Evolutionary conservation across 2,329 filamentous ascomycete species (phyloP).

Genomic region (Phialophora chinensis): DNA sequence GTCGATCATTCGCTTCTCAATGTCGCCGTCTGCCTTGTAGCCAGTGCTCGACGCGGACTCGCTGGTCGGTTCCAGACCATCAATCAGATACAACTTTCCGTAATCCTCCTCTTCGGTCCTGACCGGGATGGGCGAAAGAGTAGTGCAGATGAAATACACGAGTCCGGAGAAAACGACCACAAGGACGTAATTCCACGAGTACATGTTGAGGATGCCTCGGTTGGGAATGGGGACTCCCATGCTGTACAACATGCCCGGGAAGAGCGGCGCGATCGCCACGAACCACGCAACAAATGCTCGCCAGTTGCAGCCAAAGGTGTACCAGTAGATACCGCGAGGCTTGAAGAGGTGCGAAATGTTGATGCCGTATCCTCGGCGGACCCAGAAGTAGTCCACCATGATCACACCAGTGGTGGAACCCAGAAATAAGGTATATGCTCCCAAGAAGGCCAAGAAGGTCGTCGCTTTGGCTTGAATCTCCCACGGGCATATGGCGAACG

Average conservation of each 20-base stretch:
- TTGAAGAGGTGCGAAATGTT: conserved; percentile 34
- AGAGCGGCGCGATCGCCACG: conserved; percentile 61
- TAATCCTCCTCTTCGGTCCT: conserved; percentile 18
- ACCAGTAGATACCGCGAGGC: conserved; percentile 32
- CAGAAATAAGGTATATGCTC: conserved; percentile 38
- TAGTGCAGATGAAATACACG: conserved; percentile 10
- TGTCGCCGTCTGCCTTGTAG: neutral
- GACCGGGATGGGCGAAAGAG: conserved; percentile 12
- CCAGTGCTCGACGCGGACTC: conserved; percentile 10
- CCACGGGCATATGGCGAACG: conserved; percentile 55
- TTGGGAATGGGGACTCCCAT: conserved; percentile 41
- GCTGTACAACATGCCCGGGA: conserved; percentile 58
- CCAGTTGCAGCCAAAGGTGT: conserved; percentile 60
- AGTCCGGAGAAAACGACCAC: conserved; percentile 23
- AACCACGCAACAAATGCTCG: conserved; percentile 65
- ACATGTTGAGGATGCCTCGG: conserved; percentile 59
- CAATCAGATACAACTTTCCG: conserved; percentile 17
- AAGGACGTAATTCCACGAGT: conserved; percentile 63
- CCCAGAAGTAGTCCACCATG: conserved; percentile 37
- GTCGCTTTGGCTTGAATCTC: conserved; percentile 52
- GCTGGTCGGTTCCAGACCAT: conserved; percentile 12
- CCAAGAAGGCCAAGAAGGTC: conserved; percentile 48
- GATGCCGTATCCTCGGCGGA: conserved; percentile 27
- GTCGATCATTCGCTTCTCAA: neutral
- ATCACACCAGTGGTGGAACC: conserved; percentile 38